A percentile compares a stretch with the other conserved stretches of the same genome.
Conservation (phyloP, 345 rosid genomes). For the Eucalyptus cloeziana region DNA sequence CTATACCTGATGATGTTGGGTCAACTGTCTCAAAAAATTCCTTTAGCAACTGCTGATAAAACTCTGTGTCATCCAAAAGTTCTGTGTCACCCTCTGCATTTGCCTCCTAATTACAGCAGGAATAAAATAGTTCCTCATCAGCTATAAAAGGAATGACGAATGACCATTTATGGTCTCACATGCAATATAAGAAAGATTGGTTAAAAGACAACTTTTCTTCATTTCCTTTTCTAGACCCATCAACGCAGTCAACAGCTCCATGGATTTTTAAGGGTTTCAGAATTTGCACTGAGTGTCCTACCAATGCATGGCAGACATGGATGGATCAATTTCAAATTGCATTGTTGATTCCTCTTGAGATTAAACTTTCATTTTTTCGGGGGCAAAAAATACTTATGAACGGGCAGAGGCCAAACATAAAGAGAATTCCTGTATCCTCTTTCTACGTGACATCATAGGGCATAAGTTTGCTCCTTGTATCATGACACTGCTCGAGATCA, state of each 20-base stretch:
- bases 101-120: constrained; percentile 29
- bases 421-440: not conserved
- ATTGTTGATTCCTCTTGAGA: not conserved
- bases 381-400: not conserved
- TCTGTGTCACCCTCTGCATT: constrained; percentile 68
- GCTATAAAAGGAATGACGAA: not conserved
- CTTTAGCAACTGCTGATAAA: constrained; percentile 75
- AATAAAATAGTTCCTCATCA: not conserved
- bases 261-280: not conserved
- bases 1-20: constrained; percentile 54
- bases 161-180: not conserved
- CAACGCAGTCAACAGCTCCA: not conserved
- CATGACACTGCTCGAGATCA: not conserved
- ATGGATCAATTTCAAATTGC: not conserved
- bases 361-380: not conserved
- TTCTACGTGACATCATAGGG: not conserved
- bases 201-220: not conserved
- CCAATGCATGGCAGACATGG: not conserved
- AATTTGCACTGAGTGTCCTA: not conserved
- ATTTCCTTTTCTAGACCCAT: not conserved
- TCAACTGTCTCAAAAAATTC: constrained; percentile 79
- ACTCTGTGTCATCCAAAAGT: constrained; percentile 79
- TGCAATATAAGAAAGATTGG: not conserved
- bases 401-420: not conserved
- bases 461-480: not conserved